Evolutionary conservation across 805 yeast genomes (phyloP), one percentile per base, ranked within the genome.

Genomic region (Kodamaea sagamina): DNA sequence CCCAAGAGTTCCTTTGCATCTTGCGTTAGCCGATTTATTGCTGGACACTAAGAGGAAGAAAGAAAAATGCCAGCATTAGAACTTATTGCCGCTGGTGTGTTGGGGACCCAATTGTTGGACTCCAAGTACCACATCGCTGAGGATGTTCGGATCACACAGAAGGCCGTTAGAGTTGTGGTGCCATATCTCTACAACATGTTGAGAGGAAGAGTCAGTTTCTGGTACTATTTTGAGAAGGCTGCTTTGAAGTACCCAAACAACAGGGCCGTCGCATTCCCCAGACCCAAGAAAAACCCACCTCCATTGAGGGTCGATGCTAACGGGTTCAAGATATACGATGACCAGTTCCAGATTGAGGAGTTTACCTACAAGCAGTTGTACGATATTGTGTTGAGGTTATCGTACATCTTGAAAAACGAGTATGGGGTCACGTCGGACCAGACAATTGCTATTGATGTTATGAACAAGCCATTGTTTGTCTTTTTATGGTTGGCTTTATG

Each of bases 401-500:
- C 95, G 3, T 74, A 78, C 51, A 75, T 87, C 35, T 68, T 92
- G 51, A 76, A 69, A 36, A 62, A 75, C 48, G 80, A 83, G 44
- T 82, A 81, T 54, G 84, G 84, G 2, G 78, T 90, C 27, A 66
- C 79, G 13, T 65, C 79, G 10, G 82, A 82, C 32, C 87, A 87
- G 50, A 75, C 81, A 7, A 79, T 92, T 36, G 95, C 86, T 0
- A 55, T 92, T 34, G 84, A 83, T 55, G 84, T 80, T 57, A 84
- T 86, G 56, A 90, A 90, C 63, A 88, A 85, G 58, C 96, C 96
- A 2, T 68, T 89, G 48, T 87, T 86, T 54, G 64, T 90, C 11
- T 74, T 89, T 42, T 59, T 86, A 31, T 87, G 96, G 95, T 73
- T 86, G 42, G 86, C 96, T 0, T 65, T 86, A 37, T 90, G 97